phyloP scores from a whole-genome alignment of 1,284 basidiomycete species.

The Pseudozyma pruni region DNA sequence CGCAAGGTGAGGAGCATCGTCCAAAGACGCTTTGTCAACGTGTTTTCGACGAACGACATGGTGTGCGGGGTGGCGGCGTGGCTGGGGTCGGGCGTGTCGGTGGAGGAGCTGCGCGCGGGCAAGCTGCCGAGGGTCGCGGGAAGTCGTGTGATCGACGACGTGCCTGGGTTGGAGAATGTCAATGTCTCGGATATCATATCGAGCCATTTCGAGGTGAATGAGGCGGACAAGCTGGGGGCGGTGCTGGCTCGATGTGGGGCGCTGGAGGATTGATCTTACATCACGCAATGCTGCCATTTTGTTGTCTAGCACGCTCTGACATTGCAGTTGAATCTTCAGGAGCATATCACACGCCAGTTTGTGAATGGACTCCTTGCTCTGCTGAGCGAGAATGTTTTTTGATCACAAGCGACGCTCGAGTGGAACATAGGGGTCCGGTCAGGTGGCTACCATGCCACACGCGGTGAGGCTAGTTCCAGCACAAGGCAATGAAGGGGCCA shows the following conservation, averaged over 20 bases:
- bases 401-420: too few species aligned
- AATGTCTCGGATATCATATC: slow-evolving; percentile 57
- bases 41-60: slow-evolving; percentile 69
- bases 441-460: too few species aligned
- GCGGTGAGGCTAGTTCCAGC: too few species aligned
- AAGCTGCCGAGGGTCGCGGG: slow-evolving; percentile 50
- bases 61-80: slow-evolving; percentile 72
- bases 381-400: too few species aligned
- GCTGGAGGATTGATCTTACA: slow-evolving; percentile 25
- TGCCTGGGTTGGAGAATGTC: slow-evolving; percentile 57
- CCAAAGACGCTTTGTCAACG: slow-evolving; percentile 71
- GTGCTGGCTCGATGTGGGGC: slow-evolving; percentile 43
- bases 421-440: too few species aligned
- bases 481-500: too few species aligned
- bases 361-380: too few species aligned
- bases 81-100: slow-evolving; percentile 67
- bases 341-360: too few species aligned
- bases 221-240: slow-evolving; percentile 21
- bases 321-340: neutral
- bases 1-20: slow-evolving; percentile 69
- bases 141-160: slow-evolving; percentile 38
- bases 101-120: slow-evolving; percentile 70
- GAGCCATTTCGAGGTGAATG: slow-evolving; percentile 56
- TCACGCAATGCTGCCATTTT: neutral
- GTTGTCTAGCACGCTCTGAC: slow-evolving; percentile 1